A percentile compares a stretch with the other conserved stretches of the same genome.
These are phyloP conservation scores for Fusarium duplospermum DNA, from an alignment of 2,329 filamentous ascomycete genomes.

Conservation along the genomic window DNA sequence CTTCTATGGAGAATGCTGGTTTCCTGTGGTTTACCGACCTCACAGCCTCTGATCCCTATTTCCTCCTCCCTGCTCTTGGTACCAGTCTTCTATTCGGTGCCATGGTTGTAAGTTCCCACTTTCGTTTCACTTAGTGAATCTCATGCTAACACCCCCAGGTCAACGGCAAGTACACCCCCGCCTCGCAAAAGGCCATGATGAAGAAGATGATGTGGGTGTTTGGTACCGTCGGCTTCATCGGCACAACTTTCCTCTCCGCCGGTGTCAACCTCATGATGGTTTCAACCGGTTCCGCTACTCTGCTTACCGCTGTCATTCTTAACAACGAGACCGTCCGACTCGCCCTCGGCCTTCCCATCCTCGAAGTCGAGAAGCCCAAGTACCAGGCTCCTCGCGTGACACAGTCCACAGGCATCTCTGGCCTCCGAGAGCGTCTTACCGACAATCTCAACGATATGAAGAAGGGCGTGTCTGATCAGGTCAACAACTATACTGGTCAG, in stretches of 20 bases:
- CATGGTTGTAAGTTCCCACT: constrained; percentile 59
- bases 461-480: constrained; percentile 50
- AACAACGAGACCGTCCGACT: constrained; percentile 54
- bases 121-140: fast-evolving
- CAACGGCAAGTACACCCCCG: constrained; percentile 49
- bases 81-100: constrained; percentile 67
- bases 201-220: constrained; percentile 58
- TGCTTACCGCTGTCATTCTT: constrained; percentile 53
- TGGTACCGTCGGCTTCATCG: constrained; percentile 56
- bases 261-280: constrained; percentile 62
- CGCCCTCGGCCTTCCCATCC: constrained; percentile 52
- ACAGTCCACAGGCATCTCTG: constrained; percentile 34
- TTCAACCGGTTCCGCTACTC: constrained; percentile 53
- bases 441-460: constrained; percentile 51
- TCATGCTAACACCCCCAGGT: constrained; percentile 47
- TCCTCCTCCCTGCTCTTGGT: constrained; percentile 75
- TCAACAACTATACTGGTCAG: constrained; percentile 51
- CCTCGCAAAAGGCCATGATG: constrained; percentile 50
- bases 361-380: constrained; percentile 40
- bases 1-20: constrained; percentile 77
- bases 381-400: constrained; percentile 52
- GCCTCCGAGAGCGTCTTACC: constrained; percentile 48
- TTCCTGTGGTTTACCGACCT: constrained; percentile 84
- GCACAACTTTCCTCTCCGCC: constrained; percentile 60
- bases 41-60: constrained; percentile 80